phyloP scores from a whole-genome alignment of 2,329 filamentous ascomycete species.

The Cladosporium colombiae region DNA sequence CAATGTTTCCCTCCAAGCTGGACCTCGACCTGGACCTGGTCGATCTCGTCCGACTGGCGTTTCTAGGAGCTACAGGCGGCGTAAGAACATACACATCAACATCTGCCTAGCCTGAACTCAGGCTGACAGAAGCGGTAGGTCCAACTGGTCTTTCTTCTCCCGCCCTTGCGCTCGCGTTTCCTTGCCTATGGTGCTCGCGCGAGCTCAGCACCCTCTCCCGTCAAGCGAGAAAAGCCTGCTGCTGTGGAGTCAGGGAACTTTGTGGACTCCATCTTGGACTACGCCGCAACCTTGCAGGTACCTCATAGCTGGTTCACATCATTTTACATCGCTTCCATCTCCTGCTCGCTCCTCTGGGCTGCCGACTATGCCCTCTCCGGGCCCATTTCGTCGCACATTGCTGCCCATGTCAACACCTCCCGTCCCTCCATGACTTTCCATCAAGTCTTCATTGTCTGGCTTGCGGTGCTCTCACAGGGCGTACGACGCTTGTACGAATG shows the following conservation, averaged over 20 bases:
- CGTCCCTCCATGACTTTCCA: slow-evolving; percentile 55
- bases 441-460: slow-evolving; percentile 68
- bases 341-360: slow-evolving; percentile 73
- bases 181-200: slow-evolving; percentile 62
- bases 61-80: slow-evolving; percentile 20
- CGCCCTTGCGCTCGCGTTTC: slow-evolving; percentile 56
- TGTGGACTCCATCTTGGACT: slow-evolving; percentile 40
- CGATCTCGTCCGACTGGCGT: slow-evolving; percentile 21
- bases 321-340: slow-evolving; percentile 76
- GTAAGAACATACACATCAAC: slow-evolving; percentile 13
- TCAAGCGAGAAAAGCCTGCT: slow-evolving; percentile 9
- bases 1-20: neutral
- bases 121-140: slow-evolving; percentile 42
- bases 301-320: slow-evolving; percentile 88
- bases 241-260: neutral
- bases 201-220: slow-evolving; percentile 23
- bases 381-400: neutral
- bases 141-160: slow-evolving; percentile 53
- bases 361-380: slow-evolving; percentile 26
- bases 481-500: slow-evolving; percentile 76
- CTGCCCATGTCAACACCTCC: neutral
- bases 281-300: slow-evolving; percentile 60
- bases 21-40: slow-evolving; percentile 19
- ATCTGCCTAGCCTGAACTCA: slow-evolving; percentile 13
- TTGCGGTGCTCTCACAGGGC: slow-evolving; percentile 75